Evolutionary conservation across 371 early-diverging fungal genomes (phyloP).

Genomic region (Mucor lusitanicus): DNA sequence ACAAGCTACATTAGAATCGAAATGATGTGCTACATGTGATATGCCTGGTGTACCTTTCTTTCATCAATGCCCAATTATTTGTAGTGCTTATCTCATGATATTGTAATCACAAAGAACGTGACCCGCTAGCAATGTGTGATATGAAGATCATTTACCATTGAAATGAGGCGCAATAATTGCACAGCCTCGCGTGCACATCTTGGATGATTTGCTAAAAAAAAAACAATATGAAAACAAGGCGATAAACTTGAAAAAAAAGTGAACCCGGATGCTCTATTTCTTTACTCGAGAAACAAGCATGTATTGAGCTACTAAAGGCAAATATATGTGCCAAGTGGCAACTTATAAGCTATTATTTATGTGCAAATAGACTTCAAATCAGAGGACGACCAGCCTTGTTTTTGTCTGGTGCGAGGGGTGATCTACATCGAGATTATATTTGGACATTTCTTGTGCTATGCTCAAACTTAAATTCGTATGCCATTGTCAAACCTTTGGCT

Average conservation of each 20-base stretch:
- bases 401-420: neutral
- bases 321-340: neutral
- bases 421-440: neutral
- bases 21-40: neutral
- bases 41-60: neutral
- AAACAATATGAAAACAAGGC: neutral
- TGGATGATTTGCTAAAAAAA: neutral
- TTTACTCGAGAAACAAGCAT: neutral
- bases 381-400: neutral
- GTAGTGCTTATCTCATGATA: neutral
- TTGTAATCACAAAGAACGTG: neutral
- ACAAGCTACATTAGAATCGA: neutral
- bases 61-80: neutral
- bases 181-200: neutral
- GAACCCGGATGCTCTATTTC: neutral
- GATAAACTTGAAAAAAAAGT: neutral
- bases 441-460: neutral
- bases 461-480: neutral
- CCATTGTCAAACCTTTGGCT: neutral
- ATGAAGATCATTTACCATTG: neutral
- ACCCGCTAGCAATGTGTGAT: neutral
- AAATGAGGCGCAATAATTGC: neutral
- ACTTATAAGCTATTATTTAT: no score
- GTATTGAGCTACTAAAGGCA: no score
- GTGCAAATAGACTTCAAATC: neutral